Conservation (phyloP, 73 alveolate species). For the Paramecium biaurelia region DNA sequence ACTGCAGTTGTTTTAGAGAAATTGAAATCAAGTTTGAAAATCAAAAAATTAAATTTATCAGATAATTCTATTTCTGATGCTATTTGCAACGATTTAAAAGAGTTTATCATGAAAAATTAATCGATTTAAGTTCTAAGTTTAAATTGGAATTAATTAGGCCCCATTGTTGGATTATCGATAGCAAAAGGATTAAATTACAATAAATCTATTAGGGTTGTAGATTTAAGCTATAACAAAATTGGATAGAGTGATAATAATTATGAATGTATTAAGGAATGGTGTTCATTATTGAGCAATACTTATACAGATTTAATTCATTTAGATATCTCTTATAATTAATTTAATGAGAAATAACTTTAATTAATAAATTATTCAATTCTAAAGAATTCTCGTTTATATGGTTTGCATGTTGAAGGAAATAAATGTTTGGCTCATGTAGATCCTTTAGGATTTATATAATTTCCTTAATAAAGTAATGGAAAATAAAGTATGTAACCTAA, state of each 20-base stretch:
- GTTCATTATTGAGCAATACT: background rate
- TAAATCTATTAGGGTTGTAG: background rate
- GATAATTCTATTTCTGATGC: background rate
- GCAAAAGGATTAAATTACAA: background rate
- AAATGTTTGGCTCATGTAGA: slow-evolving; percentile 16
- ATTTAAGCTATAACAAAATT: slow-evolving; percentile 19
- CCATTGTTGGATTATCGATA: background rate
- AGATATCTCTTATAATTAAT: slow-evolving; percentile 14
- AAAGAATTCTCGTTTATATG: background rate
- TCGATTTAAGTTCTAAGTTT: background rate
- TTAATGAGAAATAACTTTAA: background rate
- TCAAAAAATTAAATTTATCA: slow-evolving; percentile 11
- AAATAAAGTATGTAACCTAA: background rate
- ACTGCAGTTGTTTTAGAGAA: background rate
- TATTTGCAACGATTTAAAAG: background rate
- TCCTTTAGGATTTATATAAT: slow-evolving; percentile 4
- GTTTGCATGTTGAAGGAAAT: slow-evolving; percentile 25
- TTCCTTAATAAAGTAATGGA: background rate
- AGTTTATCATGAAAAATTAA: background rate
- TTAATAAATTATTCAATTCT: background rate
- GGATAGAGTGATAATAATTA: background rate
- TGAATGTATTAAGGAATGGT: background rate
- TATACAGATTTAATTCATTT: background rate
- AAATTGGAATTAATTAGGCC: slow-evolving; percentile 39
- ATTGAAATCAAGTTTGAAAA: background rate